phyloP scores from a whole-genome alignment of 495 filamentous ascomycete species.

The Penicillium coprophilum region DNA sequence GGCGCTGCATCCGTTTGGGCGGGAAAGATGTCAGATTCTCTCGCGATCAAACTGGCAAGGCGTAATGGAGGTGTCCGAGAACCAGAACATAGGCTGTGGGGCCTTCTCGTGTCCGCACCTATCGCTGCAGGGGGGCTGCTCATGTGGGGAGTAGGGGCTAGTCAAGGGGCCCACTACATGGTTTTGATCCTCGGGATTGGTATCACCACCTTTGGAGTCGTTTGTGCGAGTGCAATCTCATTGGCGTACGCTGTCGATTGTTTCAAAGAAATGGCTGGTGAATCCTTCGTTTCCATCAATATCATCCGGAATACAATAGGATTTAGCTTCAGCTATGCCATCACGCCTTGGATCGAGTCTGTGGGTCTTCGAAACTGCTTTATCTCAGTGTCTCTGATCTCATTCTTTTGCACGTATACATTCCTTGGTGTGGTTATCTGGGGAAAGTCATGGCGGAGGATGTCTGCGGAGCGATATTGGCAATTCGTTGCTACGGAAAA shows the following conservation, averaged over 20 bases:
- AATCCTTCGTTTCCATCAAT: constrained; percentile 56
- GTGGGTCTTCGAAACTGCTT: neutral
- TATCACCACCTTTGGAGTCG: constrained; percentile 14
- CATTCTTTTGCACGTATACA: neutral
- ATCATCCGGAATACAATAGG: constrained; percentile 57
- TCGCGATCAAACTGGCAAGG: constrained; percentile 28
- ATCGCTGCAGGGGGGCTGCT: constrained; percentile 12
- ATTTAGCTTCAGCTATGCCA: neutral
- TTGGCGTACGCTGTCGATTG: constrained; percentile 27
- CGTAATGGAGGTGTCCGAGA: constrained; percentile 35
- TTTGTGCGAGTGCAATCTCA: constrained; percentile 17
- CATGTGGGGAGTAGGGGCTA: constrained; percentile 21
- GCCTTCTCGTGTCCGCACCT: constrained; percentile 1
- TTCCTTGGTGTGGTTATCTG: neutral
- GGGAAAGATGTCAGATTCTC: constrained; percentile 18
- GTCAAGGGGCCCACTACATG: constrained; percentile 23
- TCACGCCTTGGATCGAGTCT: neutral
- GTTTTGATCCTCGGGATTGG: constrained; percentile 19
- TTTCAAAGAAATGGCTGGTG: constrained; percentile 47
- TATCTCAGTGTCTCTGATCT: neutral
- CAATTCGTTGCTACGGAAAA: neutral
- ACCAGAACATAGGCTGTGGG: constrained; percentile 32
- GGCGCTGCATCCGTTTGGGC: constrained; percentile 8
- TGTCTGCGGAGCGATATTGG: neutral
- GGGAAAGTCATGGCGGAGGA: neutral